Conservation (phyloP, 2,329 filamentous ascomycete genomes). For the Amesomyces nigricolor region DNA sequence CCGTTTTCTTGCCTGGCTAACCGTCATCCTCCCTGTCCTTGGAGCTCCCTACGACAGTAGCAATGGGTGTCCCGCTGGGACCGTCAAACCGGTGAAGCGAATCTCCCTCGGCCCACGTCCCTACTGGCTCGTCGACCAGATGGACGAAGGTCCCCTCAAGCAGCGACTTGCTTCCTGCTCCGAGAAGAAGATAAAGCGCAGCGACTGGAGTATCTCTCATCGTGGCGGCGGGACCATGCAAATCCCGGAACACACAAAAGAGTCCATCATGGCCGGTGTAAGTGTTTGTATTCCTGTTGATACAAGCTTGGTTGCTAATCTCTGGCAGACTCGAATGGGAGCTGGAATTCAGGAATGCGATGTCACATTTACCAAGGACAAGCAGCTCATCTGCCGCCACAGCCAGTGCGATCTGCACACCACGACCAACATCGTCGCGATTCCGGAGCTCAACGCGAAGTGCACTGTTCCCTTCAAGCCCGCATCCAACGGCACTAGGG, state of each 20-base stretch:
- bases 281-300: neutral
- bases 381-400: conserved; percentile 62
- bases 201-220: conserved; percentile 56
- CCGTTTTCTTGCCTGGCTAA: conserved; percentile 1
- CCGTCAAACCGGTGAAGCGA: conserved; percentile 34
- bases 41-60: neutral
- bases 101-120: conserved; percentile 59
- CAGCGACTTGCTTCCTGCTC: conserved; percentile 53
- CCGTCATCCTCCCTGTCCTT: neutral
- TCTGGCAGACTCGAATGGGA: conserved; percentile 55
- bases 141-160: conserved; percentile 57
- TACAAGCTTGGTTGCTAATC: neutral
- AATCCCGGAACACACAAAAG: conserved; percentile 58
- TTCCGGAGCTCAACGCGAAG: conserved; percentile 57
- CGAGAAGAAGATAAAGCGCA: conserved; percentile 47
- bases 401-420: conserved; percentile 63
- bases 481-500: conserved; percentile 43
- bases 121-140: conserved; percentile 58
- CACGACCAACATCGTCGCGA: conserved; percentile 60
- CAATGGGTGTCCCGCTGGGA: neutral
- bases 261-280: conserved; percentile 53
- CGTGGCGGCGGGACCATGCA: conserved; percentile 57
- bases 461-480: conserved; percentile 58
- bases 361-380: conserved; percentile 60
- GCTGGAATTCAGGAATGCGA: conserved; percentile 64